Evolutionary conservation across 192 early-diverging fungal genomes (phyloP).

Genomic region (Entophlyctis luteolus): DNA sequence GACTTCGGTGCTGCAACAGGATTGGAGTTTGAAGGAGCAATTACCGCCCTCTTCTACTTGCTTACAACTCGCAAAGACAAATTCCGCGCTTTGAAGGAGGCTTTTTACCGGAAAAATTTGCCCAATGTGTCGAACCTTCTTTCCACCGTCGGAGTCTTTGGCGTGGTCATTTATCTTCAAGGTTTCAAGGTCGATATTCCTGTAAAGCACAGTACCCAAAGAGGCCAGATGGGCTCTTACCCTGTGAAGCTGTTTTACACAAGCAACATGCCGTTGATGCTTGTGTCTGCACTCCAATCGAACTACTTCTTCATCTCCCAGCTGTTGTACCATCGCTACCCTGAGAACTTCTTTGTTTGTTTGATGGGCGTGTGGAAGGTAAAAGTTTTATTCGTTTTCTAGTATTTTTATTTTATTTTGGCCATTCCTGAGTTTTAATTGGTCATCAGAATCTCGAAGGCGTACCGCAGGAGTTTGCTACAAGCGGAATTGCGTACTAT

Average conservation of each 20-base stretch:
- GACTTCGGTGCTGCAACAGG: constrained; percentile 26
- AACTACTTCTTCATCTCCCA: constrained; percentile 99
- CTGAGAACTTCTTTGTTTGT: constrained; percentile 88
- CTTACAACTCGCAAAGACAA: constrained; percentile 94
- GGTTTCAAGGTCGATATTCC: constrained; percentile 99
- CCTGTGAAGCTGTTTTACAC: constrained; percentile 99
- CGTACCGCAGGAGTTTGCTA: constrained; percentile 88
- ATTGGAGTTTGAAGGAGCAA: constrained; percentile 98
- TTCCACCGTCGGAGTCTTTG: constrained; percentile 78
- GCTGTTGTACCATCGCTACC: constrained; percentile 96
- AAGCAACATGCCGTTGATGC: constrained; percentile 99
- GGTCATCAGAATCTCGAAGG: constrained; percentile 88
- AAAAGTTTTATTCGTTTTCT: background rate
- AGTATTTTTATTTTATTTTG: no score
- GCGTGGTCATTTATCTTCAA: constrained; percentile 79
- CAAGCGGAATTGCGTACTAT: constrained; percentile 93
- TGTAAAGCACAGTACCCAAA: constrained; percentile 89
- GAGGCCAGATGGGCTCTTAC: constrained; percentile 97
- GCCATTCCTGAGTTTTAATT: no score
- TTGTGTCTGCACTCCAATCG: constrained; percentile 94
- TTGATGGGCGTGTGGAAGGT: constrained; percentile 92
- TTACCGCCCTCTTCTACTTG: constrained; percentile 91
- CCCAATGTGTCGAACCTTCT: constrained; percentile 76
- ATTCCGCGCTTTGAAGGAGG: constrained; percentile 93
- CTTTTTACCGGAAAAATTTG: constrained; percentile 80